Evolutionary conservation across 805 yeast genomes (phyloP).

Genomic region (Nematodospora valgi): DNA sequence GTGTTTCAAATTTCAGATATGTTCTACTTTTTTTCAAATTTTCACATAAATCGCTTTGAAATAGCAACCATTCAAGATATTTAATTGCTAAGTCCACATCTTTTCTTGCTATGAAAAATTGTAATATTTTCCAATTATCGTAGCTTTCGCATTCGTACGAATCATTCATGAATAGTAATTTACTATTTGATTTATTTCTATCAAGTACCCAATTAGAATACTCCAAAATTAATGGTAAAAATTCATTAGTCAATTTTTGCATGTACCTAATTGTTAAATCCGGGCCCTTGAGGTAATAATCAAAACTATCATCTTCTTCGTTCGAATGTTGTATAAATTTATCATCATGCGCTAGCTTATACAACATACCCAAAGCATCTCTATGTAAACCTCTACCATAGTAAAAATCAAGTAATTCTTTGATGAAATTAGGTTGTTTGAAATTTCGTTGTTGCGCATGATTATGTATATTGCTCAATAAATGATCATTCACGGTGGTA

Average conservation of each 20-base stretch:
- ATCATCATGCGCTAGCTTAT: conserved; percentile 21
- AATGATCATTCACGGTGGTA: conserved; percentile 52
- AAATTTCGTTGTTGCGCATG: conserved; percentile 10
- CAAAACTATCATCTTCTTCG: conserved; percentile 18
- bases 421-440: conserved; percentile 39
- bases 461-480: conserved; percentile 35
- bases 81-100: conserved; percentile 21
- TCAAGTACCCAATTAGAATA: conserved; percentile 52
- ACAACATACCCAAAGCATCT: conserved; percentile 63
- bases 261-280: conserved; percentile 52
- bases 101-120: conserved; percentile 38
- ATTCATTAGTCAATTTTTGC: conserved; percentile 47
- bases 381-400: conserved; percentile 58
- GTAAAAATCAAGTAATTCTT: conserved; percentile 77
- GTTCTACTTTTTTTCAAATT: conserved; percentile 12
- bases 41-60: conserved; percentile 32
- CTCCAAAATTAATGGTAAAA: conserved; percentile 54
- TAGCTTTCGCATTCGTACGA: conserved; percentile 57
- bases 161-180: conserved; percentile 61
- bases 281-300: conserved; percentile 34
- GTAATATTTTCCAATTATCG: conserved; percentile 51
- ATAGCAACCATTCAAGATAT: conserved; percentile 46
- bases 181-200: conserved; percentile 26
- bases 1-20: conserved; percentile 31
- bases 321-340: conserved; percentile 10